Evolutionary conservation across 148 eudicot genomes (phyloP).

Genomic region (Suaeda aralocaspica): DNA sequence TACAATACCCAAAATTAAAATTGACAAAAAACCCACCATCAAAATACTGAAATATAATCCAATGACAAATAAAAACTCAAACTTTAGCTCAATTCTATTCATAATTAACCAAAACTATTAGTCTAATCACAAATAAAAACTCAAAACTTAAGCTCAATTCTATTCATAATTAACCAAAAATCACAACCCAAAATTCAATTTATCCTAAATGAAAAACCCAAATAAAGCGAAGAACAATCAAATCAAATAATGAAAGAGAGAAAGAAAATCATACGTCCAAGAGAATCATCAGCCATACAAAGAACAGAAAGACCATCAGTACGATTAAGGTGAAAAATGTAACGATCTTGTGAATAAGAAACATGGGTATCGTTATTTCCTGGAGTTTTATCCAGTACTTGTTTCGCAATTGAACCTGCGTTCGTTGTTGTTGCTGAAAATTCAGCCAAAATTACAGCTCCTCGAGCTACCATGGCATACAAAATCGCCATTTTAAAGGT

Average conservation of each 20-base stretch:
- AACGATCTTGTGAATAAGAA: constrained; percentile 90
- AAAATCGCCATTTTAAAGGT: constrained; percentile 52
- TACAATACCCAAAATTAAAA: background rate
- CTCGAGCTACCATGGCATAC: constrained; percentile 84
- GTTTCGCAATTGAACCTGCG: constrained; percentile 64
- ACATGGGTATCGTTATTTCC: constrained; percentile 62
- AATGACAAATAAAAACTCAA: background rate
- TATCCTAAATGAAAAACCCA: background rate
- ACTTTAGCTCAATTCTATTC: background rate
- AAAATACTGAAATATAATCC: background rate
- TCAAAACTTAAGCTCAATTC: background rate
- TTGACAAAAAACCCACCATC: background rate
- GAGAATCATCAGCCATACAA: constrained; percentile 86
- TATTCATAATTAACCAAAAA: background rate
- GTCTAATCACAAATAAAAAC: too few relatives aligned
- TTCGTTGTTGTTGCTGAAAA: constrained; percentile 58
- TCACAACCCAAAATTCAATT: background rate
- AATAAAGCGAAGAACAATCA: background rate
- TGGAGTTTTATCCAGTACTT: constrained; percentile 66
- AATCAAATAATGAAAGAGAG: too few relatives aligned
- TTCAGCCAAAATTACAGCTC: constrained; percentile 82
- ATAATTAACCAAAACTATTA: background rate
- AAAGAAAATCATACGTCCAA: constrained; percentile 49
- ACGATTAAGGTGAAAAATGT: constrained; percentile 78
- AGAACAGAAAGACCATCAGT: constrained; percentile 87